Conservation (phyloP, 176 grass and related monocot genomes). For the Miscanthus lutarioriparius region DNA sequence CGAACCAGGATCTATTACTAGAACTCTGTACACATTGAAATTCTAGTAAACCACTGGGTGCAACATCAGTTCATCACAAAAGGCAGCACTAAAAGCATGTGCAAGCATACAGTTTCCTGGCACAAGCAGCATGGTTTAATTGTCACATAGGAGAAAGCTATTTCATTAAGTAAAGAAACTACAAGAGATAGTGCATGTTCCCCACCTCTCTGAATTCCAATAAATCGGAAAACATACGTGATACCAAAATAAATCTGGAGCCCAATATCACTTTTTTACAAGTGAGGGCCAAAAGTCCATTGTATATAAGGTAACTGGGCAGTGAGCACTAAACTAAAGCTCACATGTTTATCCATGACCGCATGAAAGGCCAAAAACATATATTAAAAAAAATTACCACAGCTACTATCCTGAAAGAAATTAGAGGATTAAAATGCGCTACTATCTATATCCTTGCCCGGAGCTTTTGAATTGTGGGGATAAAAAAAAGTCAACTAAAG, state of each 20-base stretch:
- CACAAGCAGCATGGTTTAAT: slow-evolving; percentile 1
- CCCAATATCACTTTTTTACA: background rate
- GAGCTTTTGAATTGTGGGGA: background rate
- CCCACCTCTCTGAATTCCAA: background rate
- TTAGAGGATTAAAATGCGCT: background rate
- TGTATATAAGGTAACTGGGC: background rate
- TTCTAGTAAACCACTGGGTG: background rate
- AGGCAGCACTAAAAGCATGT: slow-evolving; percentile 38
- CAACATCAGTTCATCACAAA: slow-evolving; percentile 11
- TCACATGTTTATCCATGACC: background rate
- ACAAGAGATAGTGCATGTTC: background rate
- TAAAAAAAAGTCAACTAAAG: background rate
- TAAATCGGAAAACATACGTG: background rate
- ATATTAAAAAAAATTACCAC: background rate
- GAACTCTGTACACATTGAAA: background rate
- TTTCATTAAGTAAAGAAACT: slow-evolving; percentile 2
- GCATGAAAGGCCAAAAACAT: background rate
- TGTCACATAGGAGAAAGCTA: slow-evolving; percentile 5
- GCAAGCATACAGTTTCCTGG: background rate
- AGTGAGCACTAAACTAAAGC: background rate
- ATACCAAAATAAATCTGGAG: background rate
- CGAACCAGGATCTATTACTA: background rate
- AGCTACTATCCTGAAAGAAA: background rate
- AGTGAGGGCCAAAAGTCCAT: background rate
- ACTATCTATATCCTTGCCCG: background rate